Evolutionary conservation across 2,329 filamentous ascomycete genomes (phyloP), one percentile per base, ranked within the genome.

Genomic region (Biscogniauxia mediterranea): DNA sequence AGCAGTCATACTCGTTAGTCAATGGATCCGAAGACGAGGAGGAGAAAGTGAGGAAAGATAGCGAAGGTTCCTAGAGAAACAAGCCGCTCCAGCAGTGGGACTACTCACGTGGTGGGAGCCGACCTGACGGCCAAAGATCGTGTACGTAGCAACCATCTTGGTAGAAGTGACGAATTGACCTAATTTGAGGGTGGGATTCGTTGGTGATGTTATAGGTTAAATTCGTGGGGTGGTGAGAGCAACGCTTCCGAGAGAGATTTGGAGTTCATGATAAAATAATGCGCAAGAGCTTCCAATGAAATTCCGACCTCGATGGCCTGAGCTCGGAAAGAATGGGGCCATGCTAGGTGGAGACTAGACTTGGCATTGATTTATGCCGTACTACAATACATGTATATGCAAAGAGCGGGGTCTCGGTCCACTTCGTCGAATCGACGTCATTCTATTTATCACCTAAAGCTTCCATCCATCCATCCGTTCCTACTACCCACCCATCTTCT

Each of bases 31-130:
- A 58, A 58, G 52, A 53, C n/a, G 11, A 55, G 56, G 52, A 38
- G 26, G 52, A 51, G 63, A 58, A 7, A 55, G 32, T 25, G 49
- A 38, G 32, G 38, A 32, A 55, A 38, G 19, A 62, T 52, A 58
- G 55, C 59, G 59, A 54, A 66, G 63, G 26, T 28, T 5, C 4
- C 26, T 28, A 28, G 26, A 4, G 8, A 4, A 8, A 8, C n/a
- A n/a, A n/a, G n/a, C n/a, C n/a, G n/a, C n/a, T n/a, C n/a, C n/a
- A n/a, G n/a, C n/a, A n/a, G n/a, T n/a, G 7, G 28, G 28, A 61
- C 38, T 58, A 81, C 85, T 73, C 70, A 87, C 85, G 77, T 85
- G 80, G 79, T 87, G 85, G 65, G 84, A 85, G 78, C 79, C 85
- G 75, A 87, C 75, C 76, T 86, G 81, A 73, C 79, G 81, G 78